Conservation (phyloP, 164 flowering plant genomes). For the Magnolia sinica region DNA sequence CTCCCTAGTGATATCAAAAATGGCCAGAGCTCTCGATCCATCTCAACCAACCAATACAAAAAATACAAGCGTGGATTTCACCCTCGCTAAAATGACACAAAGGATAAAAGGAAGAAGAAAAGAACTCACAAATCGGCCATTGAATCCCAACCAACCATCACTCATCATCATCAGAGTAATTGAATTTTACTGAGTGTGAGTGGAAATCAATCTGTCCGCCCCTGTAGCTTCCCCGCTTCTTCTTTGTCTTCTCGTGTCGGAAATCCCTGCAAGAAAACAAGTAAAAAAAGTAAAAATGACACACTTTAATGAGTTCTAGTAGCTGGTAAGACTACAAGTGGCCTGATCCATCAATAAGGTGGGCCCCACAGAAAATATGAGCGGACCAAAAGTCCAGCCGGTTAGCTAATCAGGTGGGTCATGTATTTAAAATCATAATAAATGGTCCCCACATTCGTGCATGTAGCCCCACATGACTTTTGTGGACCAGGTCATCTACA, state of each 20-base stretch:
- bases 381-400: too few species aligned
- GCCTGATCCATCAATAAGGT: too few species aligned
- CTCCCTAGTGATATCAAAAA: not conserved
- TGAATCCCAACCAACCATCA: not conserved
- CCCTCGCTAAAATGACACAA: not conserved
- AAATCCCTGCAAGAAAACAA: conserved; percentile 50
- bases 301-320: too few species aligned
- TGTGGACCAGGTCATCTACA: too few species aligned
- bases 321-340: too few species aligned
- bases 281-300: too few species aligned
- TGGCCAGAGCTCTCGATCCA: not conserved
- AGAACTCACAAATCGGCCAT: not conserved
- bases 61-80: not conserved
- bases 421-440: too few species aligned
- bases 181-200: conserved; percentile 81
- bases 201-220: conserved; percentile 86
- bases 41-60: not conserved
- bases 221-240: conserved; percentile 87
- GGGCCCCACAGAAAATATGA: too few species aligned
- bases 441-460: too few species aligned
- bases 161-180: conserved; percentile 66
- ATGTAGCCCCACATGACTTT: too few species aligned
- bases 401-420: too few species aligned
- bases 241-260: conserved; percentile 91
- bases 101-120: not conserved